These are phyloP conservation scores for Mycena vitilis DNA, from an alignment of 768 basidiomycete genomes.

Conservation along the genomic window DNA sequence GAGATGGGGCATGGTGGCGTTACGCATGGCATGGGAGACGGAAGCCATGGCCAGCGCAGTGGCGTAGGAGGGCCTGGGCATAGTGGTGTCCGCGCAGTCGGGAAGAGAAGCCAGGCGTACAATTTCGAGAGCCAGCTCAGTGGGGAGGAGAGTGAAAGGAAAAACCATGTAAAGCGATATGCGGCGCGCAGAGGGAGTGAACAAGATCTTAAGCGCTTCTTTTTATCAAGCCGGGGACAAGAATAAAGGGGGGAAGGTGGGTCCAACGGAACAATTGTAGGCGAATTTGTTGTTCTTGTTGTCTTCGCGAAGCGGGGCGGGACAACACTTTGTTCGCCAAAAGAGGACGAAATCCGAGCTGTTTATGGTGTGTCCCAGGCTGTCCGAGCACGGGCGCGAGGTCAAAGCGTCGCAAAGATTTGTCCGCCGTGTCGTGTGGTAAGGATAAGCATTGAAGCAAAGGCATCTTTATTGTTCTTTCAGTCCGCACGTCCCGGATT, in stretches of 20 bases:
- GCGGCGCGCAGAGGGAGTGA: background rate
- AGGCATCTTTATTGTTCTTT: too few relatives aligned
- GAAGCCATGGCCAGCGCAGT: conserved; percentile 46
- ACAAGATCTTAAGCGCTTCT: conserved; percentile 1
- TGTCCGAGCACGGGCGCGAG: too few relatives aligned
- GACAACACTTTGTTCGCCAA: conserved; percentile 21
- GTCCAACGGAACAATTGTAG: conserved; percentile 21
- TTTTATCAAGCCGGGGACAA: background rate
- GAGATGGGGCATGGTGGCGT: conserved; percentile 50
- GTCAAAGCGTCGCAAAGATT: too few relatives aligned
- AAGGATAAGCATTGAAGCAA: too few relatives aligned
- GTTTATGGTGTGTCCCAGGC: too few relatives aligned
- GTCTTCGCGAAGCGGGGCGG: conserved; percentile 5
- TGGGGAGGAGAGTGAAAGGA: conserved; percentile 43
- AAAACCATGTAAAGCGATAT: conserved; percentile 2
- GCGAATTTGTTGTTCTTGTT: background rate
- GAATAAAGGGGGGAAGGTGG: conserved; percentile 22
- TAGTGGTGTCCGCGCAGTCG: conserved; percentile 25
- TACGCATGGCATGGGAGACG: conserved; percentile 50
- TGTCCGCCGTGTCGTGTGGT: too few relatives aligned
- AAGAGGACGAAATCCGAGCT: background rate
- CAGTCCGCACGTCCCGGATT: too few relatives aligned
- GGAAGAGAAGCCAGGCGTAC: conserved; percentile 47
- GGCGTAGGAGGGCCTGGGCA: conserved; percentile 33
- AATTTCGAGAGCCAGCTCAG: conserved; percentile 51